Evolutionary conservation across 257 asterid species (phyloP).

Genomic region (Cynanchum wilfordii): DNA sequence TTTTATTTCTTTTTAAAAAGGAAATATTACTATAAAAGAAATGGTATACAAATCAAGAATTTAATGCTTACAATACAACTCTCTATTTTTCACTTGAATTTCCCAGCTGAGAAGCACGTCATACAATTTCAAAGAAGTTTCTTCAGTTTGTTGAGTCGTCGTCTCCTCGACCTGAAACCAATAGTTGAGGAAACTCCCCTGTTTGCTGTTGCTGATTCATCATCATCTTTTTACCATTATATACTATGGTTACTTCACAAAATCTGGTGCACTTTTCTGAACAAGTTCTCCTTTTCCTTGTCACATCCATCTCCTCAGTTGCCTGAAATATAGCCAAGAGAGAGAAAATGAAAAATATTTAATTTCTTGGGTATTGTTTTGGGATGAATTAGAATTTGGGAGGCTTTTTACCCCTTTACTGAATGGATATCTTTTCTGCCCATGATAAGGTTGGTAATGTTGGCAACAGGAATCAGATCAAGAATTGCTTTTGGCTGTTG

Average conservation of each 20-base stretch:
- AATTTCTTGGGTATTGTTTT: background rate
- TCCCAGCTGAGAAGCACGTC: slow-evolving; percentile 42
- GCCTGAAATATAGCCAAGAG: slow-evolving; percentile 25
- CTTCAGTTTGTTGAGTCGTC: slow-evolving; percentile 28
- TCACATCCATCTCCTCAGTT: slow-evolving; percentile 42
- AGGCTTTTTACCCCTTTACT: too few relatives aligned
- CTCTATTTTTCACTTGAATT: slow-evolving; percentile 19
- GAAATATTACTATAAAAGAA: too few relatives aligned
- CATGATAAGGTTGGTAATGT: slow-evolving; percentile 53
- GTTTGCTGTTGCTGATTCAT: slow-evolving; percentile 18
- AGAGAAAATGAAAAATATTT: too few relatives aligned
- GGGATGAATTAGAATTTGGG: too few relatives aligned
- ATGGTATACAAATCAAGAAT: too few relatives aligned
- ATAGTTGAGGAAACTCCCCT: slow-evolving; percentile 16
- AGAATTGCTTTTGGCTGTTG: slow-evolving; percentile 59
- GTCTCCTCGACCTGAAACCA: slow-evolving; percentile 21
- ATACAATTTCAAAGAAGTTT: slow-evolving; percentile 57
- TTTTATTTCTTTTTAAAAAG: too few relatives aligned
- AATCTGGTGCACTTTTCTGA: slow-evolving; percentile 55
- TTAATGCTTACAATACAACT: too few relatives aligned
- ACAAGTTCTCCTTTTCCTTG: slow-evolving; percentile 61
- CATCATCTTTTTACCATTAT: slow-evolving; percentile 32
- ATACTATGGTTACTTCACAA: slow-evolving; percentile 53
- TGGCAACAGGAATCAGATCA: slow-evolving; percentile 56
- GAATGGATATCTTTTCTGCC: slow-evolving; percentile 46